Percentiles rank a stretch among this genome's conserved stretches.
Evolutionary conservation across 2,329 filamentous ascomycete species (phyloP).

Genomic region (Lecanicillium sp.): DNA sequence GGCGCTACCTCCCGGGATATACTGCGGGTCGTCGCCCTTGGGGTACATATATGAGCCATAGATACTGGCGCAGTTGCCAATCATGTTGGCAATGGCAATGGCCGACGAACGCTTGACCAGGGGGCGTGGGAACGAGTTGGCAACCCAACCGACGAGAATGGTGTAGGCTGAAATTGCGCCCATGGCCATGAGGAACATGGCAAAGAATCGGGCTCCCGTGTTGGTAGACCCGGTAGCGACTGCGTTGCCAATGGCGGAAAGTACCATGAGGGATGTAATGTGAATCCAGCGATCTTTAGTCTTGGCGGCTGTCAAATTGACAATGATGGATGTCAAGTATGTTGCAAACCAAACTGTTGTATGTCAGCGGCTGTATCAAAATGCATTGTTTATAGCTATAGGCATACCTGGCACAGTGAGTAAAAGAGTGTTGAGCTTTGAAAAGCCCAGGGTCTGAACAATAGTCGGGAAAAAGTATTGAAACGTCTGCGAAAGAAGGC

Average conservation of each 20-base stretch:
- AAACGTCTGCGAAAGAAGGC: slow-evolving; percentile 45
- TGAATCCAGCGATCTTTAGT: slow-evolving; percentile 48
- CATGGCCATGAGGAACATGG: slow-evolving; percentile 54
- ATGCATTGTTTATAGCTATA: neutral
- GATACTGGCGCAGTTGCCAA: slow-evolving; percentile 50
- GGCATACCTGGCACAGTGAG: slow-evolving; percentile 41
- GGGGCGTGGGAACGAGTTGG: slow-evolving; percentile 62
- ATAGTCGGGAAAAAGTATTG: slow-evolving; percentile 60
- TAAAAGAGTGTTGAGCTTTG: slow-evolving; percentile 43
- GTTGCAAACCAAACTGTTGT: slow-evolving; percentile 30
- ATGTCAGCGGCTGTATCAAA: neutral
- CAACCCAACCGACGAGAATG: slow-evolving; percentile 58
- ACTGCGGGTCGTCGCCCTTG: slow-evolving; percentile 30
- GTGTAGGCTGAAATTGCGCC: slow-evolving; percentile 42
- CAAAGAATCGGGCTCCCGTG: slow-evolving; percentile 47
- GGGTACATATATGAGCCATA: slow-evolving; percentile 42
- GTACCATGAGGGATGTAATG: slow-evolving; percentile 42
- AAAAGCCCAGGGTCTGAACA: slow-evolving; percentile 51
- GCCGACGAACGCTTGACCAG: slow-evolving; percentile 56
- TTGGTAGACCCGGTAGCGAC: slow-evolving; percentile 44
- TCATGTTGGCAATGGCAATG: slow-evolving; percentile 58
- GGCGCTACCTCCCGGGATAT: slow-evolving; percentile 46
- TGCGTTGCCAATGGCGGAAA: slow-evolving; percentile 45
- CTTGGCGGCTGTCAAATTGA: slow-evolving; percentile 45
- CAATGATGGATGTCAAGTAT: slow-evolving; percentile 42